These are phyloP conservation scores for Galerina marginata DNA, from an alignment of 768 basidiomycete genomes.

Conservation along the genomic window DNA sequence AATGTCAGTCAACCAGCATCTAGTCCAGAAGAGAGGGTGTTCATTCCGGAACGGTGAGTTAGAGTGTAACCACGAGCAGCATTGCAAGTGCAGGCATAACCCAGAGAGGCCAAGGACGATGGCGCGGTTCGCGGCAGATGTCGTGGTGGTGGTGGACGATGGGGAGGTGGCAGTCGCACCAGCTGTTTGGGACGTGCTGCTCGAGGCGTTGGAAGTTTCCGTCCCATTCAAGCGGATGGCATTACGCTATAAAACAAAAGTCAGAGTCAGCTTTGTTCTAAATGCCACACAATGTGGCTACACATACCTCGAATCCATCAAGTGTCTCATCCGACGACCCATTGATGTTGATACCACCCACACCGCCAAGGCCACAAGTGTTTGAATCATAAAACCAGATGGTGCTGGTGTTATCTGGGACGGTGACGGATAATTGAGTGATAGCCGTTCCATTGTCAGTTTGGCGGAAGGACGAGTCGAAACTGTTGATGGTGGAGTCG, in stretches of 20 bases:
- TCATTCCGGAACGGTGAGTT: not conserved
- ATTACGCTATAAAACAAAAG: conserved; percentile 49
- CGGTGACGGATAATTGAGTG: conserved; percentile 50
- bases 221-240: conserved; percentile 64
- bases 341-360: conserved; percentile 66
- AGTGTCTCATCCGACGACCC: conserved; percentile 46
- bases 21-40: too few species aligned
- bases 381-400: conserved; percentile 67
- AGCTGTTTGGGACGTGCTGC: conserved; percentile 6
- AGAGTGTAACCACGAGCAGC: conserved; percentile 19
- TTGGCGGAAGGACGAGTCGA: conserved; percentile 58
- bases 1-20: not conserved
- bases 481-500: conserved; percentile 58
- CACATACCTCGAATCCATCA: conserved; percentile 51
- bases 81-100: conserved; percentile 18
- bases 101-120: conserved; percentile 14
- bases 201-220: conserved; percentile 9
- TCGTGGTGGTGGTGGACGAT: conserved; percentile 8
- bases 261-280: not conserved
- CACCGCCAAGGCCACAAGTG: conserved; percentile 61
- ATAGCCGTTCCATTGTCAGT: conserved; percentile 51
- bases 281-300: conserved; percentile 1
- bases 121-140: conserved; percentile 23
- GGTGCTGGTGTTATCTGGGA: conserved; percentile 48
- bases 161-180: conserved; percentile 15